Evolutionary conservation across 257 asterid species (phyloP), one percentile per base, ranked within the genome.

Genomic region (Agastache rugosa): DNA sequence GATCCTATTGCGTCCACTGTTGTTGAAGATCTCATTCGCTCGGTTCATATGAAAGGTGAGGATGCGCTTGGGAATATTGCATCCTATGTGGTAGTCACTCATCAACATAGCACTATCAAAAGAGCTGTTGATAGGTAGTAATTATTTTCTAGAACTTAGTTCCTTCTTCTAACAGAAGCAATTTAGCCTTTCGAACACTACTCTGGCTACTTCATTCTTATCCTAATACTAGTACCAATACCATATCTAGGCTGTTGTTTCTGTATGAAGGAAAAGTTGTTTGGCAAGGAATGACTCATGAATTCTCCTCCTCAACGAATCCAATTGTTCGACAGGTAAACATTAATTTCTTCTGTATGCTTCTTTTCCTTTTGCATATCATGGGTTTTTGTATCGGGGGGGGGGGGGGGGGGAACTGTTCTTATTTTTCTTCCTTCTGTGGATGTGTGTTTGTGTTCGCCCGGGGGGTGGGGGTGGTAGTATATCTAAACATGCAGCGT

Each of bases 1-100:
- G 99, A 95, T 88, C 99, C 99, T 58, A 95, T 95, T 82, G 99
- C 99, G 1, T 95, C 98, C 15, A 95, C 99, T 4, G 99, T 95
- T 62, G 97, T 95, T 76, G 99, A 95, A 82, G 99, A 95, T 85
- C 96, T 95, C 80, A 95, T 92, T 70, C 97, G 99, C 66, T 95
- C 98, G 16, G 97, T 95, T 83, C 99, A 95, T 75, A 75, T 81
- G 81, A 82, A 85, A 80, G 96, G 93, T 6, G 86, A 92, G 83
- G 98, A 88, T 87, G 99, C 94, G 63, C 78, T 86, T 74, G 89
- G 97, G 70, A 88, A 92, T 71, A 92, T 95, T 82, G 90, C 98
- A 44, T 95, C 99, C 42, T 95, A 92, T 74, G 89, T 89, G 42
- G 94, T 95, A 54, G 98, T 95, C 73, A 95, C 99, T 72, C 99